phyloP scores from a whole-genome alignment of 768 basidiomycete genomes.

The Leucosporidium scottii region DNA sequence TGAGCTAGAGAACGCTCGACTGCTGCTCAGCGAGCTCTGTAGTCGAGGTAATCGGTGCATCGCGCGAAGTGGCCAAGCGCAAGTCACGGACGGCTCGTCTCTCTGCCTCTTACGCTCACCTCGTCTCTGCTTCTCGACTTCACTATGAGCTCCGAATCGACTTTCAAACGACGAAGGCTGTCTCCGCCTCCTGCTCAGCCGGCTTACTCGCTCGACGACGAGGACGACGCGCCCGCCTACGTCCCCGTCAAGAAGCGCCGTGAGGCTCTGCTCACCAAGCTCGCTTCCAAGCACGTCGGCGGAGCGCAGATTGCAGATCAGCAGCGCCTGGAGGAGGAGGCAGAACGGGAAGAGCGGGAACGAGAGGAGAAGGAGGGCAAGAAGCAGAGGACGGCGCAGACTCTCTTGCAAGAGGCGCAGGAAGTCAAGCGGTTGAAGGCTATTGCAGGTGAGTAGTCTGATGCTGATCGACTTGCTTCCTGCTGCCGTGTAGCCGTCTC shows the following conservation, averaged over 20 bases:
- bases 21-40: no score
- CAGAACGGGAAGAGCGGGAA: constrained; percentile 69
- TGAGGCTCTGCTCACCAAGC: constrained; percentile 67
- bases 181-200: constrained; percentile 19
- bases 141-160: not conserved
- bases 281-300: constrained; percentile 50
- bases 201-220: constrained; percentile 38
- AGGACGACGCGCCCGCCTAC: constrained; percentile 70
- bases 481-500: constrained; percentile 6
- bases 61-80: no score
- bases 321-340: constrained; percentile 58
- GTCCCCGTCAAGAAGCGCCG: constrained; percentile 78
- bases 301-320: constrained; percentile 40
- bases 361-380: constrained; percentile 96
- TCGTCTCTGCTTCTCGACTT: no score
- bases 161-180: constrained; percentile 10
- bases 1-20: no score
- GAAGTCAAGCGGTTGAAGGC: constrained; percentile 83
- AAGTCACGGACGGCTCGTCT: no score
- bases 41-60: no score
- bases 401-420: constrained; percentile 84
- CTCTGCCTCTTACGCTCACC: no score
- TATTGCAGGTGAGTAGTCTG: constrained; percentile 56
- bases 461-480: no score
- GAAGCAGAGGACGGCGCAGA: constrained; percentile 58